Evolutionary conservation across 371 early-diverging fungal genomes (phyloP).

Genomic region (Umbelopsis sp.): DNA sequence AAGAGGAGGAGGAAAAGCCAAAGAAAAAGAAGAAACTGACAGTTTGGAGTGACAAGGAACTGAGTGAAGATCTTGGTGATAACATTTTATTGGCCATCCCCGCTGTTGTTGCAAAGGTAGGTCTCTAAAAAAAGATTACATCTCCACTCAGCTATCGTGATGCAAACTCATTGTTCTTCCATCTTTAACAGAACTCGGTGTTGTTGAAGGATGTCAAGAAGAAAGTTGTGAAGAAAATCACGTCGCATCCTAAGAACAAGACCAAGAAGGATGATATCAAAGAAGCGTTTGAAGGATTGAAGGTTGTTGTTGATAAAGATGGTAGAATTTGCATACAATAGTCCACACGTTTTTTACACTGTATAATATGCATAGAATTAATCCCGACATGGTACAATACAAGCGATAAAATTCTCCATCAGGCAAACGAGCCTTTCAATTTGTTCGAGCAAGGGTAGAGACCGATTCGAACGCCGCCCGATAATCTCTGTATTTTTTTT

Average conservation of each 20-base stretch:
- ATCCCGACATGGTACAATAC: no score
- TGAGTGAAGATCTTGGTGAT: constrained; percentile 30
- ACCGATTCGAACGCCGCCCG: constrained; percentile 1
- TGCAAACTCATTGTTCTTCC: background rate
- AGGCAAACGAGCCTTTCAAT: no score
- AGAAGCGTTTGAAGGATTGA: constrained; percentile 29
- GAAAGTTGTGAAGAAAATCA: constrained; percentile 37
- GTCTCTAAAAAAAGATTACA: background rate
- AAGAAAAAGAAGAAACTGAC: constrained; percentile 25
- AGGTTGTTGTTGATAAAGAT: background rate
- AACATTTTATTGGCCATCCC: constrained; percentile 36
- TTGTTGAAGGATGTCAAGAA: constrained; percentile 40
- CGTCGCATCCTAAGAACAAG: constrained; percentile 35
- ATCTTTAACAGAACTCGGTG: constrained; percentile 26
- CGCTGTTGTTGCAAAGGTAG: constrained; percentile 31
- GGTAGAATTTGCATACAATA: constrained; percentile 8
- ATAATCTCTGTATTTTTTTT: background rate
- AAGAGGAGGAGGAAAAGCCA: constrained; percentile 24
- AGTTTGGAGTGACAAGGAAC: constrained; percentile 34
- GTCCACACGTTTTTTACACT: background rate
- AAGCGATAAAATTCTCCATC: no score
- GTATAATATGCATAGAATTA: background rate
- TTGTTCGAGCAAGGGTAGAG: no score
- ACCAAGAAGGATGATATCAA: constrained; percentile 29
- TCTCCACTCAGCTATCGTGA: no score